Evolutionary conservation across 208 protist genomes (phyloP).

Genomic region (Hexamita inflata): DNA sequence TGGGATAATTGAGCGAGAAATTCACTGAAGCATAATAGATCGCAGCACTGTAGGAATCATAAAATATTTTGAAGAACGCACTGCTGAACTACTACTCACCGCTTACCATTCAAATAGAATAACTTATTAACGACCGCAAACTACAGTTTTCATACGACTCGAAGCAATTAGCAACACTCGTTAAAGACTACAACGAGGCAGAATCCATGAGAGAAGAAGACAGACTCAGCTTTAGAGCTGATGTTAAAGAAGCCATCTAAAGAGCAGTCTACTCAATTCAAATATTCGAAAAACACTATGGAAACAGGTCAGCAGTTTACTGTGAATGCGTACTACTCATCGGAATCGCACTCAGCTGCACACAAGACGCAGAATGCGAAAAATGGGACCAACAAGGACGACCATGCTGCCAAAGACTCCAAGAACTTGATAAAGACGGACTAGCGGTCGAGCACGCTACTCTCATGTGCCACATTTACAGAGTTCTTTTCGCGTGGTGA

Average conservation of each 20-base stretch:
- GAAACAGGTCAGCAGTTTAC: not conserved
- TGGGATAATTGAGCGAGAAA: not conserved
- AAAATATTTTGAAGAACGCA: constrained; percentile 1
- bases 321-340: not conserved
- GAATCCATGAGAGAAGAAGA: constrained; percentile 12
- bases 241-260: constrained; percentile 15
- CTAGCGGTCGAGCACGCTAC: too few species aligned
- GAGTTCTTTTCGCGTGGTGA: too few species aligned
- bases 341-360: not conserved
- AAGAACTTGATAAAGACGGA: too few species aligned
- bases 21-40: not conserved
- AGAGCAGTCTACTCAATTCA: not conserved
- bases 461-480: too few species aligned
- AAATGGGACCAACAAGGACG: too few species aligned
- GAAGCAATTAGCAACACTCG: not conserved
- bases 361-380: too few species aligned
- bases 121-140: not conserved
- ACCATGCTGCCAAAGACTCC: too few species aligned
- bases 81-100: constrained; percentile 12
- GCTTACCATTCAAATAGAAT: not conserved
- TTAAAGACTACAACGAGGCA: constrained; percentile 7
- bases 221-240: constrained; percentile 1
- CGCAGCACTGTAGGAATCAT: not conserved
- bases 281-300: not conserved
- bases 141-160: too few species aligned